Conservation (phyloP, 2,329 filamentous ascomycete genomes). For the Venturiaceae sp. region DNA sequence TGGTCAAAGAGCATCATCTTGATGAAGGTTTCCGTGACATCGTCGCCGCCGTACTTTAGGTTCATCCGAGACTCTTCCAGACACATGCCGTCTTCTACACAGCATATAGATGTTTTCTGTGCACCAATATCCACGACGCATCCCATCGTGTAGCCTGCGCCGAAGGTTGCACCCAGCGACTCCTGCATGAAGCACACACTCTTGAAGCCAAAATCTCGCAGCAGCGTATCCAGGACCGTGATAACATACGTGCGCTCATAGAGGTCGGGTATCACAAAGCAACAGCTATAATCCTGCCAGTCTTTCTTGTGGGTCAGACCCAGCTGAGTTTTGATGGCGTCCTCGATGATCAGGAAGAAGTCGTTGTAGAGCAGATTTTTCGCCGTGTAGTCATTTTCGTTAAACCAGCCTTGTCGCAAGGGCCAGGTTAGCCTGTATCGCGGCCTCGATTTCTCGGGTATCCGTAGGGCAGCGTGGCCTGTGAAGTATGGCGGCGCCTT, state of each 20-base stretch:
- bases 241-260: constrained; percentile 94
- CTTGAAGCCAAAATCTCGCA: constrained; percentile 83
- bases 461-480: constrained; percentile 70
- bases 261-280: constrained; percentile 93
- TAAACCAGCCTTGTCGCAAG: constrained; percentile 74
- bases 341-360: constrained; percentile 76
- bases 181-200: constrained; percentile 93
- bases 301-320: constrained; percentile 67
- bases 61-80: constrained; percentile 93
- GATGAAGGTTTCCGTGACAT: constrained; percentile 89
- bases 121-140: constrained; percentile 96
- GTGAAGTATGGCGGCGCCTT: constrained; percentile 70
- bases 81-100: constrained; percentile 92
- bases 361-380: constrained; percentile 77
- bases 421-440: constrained; percentile 93
- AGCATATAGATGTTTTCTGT: constrained; percentile 94
- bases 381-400: constrained; percentile 78
- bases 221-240: constrained; percentile 70
- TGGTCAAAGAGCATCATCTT: constrained; percentile 98
- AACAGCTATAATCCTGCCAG: constrained; percentile 86
- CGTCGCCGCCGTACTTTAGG: constrained; percentile 83
- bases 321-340: constrained; percentile 77
- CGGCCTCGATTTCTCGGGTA: constrained; percentile 81
- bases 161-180: constrained; percentile 88
- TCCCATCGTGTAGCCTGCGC: constrained; percentile 84